These are phyloP conservation scores for Boletus sp. DNA, from an alignment of 768 basidiomycete species.

Conservation along the genomic window DNA sequence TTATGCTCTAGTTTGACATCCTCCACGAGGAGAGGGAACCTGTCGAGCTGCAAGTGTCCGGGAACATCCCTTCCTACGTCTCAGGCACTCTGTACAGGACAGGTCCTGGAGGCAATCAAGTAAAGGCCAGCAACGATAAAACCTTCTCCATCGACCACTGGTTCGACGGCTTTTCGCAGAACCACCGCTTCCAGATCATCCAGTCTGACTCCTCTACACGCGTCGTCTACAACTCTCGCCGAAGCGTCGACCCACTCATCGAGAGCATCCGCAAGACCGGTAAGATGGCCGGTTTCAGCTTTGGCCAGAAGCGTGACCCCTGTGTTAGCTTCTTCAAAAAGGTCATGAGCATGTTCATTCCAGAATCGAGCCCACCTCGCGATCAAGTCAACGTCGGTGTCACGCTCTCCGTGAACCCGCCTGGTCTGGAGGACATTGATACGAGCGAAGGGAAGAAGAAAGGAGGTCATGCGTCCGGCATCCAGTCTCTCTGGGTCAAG, in stretches of 20 bases:
- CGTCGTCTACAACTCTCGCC: slow-evolving; percentile 36
- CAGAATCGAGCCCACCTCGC: neutral
- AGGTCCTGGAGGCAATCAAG: slow-evolving; percentile 35
- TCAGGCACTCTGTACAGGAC: slow-evolving; percentile 38
- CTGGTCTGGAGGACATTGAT: slow-evolving; percentile 23
- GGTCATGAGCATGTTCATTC: slow-evolving; percentile 30
- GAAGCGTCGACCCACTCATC: slow-evolving; percentile 27
- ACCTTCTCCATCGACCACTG: slow-evolving; percentile 34
- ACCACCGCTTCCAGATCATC: slow-evolving; percentile 39
- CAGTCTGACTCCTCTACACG: slow-evolving; percentile 20
- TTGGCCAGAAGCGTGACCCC: slow-evolving; percentile 34
- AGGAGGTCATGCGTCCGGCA: slow-evolving; percentile 23
- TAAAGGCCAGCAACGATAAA: slow-evolving; percentile 16
- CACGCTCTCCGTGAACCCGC: slow-evolving; percentile 31
- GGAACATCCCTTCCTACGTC: slow-evolving; percentile 34
- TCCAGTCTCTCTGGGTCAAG: slow-evolving; percentile 31
- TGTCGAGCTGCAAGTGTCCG: slow-evolving; percentile 27
- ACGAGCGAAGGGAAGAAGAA: slow-evolving; percentile 18
- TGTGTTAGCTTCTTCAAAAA: slow-evolving; percentile 30
- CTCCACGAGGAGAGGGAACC: slow-evolving; percentile 27
- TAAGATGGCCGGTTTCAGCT: slow-evolving; percentile 13
- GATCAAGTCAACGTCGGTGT: slow-evolving; percentile 25
- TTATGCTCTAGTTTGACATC: slow-evolving; percentile 23
- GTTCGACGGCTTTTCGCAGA: slow-evolving; percentile 41
- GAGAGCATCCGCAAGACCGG: slow-evolving; percentile 29